Percentiles rank a stretch among this genome's conserved stretches.
Conservation (phyloP, 1,139 yeast genomes). For the Keqinozyma sinolaborantium region DNA sequence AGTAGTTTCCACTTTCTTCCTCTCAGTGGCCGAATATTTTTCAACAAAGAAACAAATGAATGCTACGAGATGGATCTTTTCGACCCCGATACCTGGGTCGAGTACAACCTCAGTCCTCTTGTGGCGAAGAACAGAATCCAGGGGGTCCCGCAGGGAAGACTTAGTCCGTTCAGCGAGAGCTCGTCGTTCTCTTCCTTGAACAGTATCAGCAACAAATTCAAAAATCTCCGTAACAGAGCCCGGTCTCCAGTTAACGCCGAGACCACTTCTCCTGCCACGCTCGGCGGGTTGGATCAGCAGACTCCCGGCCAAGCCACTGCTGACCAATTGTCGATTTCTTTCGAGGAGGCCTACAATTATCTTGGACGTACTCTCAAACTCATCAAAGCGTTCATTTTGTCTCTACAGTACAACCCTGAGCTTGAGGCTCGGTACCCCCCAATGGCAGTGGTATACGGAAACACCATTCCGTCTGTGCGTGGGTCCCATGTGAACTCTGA, state of each 20-base stretch:
- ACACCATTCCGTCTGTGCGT: constrained; percentile 78
- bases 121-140: constrained; percentile 46
- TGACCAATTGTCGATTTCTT: constrained; percentile 25
- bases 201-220: constrained; percentile 18
- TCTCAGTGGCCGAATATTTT: constrained; percentile 66
- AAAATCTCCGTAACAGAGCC: constrained; percentile 18
- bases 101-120: constrained; percentile 71
- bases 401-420: constrained; percentile 52
- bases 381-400: constrained; percentile 56
- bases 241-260: constrained; percentile 6
- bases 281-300: background rate
- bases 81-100: constrained; percentile 77
- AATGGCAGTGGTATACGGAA: constrained; percentile 74
- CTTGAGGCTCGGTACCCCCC: constrained; percentile 66
- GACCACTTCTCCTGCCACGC: background rate
- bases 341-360: constrained; percentile 63
- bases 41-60: constrained; percentile 54
- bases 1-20: constrained; percentile 80
- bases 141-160: constrained; percentile 4
- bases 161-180: constrained; percentile 1
- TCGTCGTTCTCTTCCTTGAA: constrained; percentile 16
- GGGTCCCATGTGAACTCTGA: constrained; percentile 63
- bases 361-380: constrained; percentile 56
- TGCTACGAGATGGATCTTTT: constrained; percentile 70
- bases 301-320: background rate